A percentile compares a stretch with the other conserved stretches of the same genome.
These are phyloP conservation scores for Daldinia childiae DNA, from an alignment of 495 filamentous ascomycete genomes.

Conservation along the genomic window DNA sequence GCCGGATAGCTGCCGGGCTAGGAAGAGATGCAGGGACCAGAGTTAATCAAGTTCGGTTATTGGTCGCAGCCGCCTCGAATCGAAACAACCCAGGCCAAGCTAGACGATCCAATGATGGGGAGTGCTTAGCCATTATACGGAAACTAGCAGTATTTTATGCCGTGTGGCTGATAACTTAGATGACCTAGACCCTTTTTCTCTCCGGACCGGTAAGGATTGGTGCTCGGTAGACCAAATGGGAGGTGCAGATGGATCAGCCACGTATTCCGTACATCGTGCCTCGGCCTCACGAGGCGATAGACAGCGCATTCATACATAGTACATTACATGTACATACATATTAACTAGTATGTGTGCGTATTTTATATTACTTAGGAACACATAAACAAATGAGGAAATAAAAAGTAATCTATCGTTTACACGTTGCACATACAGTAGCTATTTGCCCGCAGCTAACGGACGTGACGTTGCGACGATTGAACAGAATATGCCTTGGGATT, in stretches of 20 bases:
- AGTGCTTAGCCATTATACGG: constrained; percentile 6
- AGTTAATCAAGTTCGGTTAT: constrained; percentile 13
- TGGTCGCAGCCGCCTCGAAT: constrained; percentile 24
- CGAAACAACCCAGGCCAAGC: constrained; percentile 32
- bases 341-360: not conserved
- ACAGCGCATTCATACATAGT: constrained; percentile 33
- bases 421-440: constrained; percentile 23
- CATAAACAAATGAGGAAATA: constrained; percentile 26
- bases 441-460: constrained; percentile 9
- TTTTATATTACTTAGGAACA: not conserved
- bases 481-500: not conserved
- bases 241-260: constrained; percentile 35
- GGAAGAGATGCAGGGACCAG: constrained; percentile 5
- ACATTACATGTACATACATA: constrained; percentile 9
- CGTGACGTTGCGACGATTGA: constrained; percentile 30
- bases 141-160: constrained; percentile 19
- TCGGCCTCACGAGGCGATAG: constrained; percentile 20
- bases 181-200: constrained; percentile 3
- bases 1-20: constrained; percentile 9
- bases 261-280: constrained; percentile 19
- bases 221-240: constrained; percentile 38
- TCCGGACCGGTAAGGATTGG: constrained; percentile 6
- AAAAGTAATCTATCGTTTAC: constrained; percentile 23
- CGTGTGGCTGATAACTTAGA: constrained; percentile 36
- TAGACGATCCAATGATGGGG: constrained; percentile 22